These are phyloP conservation scores for Ogataea minuta DNA, from an alignment of 805 yeast species.

Conservation along the genomic window DNA sequence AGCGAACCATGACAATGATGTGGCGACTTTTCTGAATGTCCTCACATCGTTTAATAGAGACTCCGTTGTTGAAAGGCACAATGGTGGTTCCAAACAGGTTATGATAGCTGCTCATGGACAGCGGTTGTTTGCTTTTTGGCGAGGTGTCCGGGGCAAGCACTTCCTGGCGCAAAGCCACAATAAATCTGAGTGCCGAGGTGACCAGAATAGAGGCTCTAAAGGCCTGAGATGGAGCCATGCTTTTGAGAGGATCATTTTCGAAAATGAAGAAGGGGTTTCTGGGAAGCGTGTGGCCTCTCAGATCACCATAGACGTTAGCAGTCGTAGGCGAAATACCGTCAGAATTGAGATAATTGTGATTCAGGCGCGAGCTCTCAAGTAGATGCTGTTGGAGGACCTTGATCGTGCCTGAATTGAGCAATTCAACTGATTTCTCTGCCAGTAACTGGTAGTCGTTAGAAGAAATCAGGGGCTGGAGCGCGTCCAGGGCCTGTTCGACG, in stretches of 20 bases:
- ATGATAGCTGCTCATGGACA: conserved; percentile 67
- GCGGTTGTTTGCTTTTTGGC: conserved; percentile 47
- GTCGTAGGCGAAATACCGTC: conserved; percentile 45
- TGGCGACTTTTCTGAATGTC: conserved; percentile 42
- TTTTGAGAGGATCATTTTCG: conserved; percentile 70
- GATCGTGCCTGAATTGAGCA: conserved; percentile 43
- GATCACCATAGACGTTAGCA: conserved; percentile 61
- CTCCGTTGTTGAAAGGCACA: conserved; percentile 42
- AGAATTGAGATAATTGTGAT: conserved; percentile 54
- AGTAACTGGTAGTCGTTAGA: conserved; percentile 49
- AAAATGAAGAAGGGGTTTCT: conserved; percentile 73
- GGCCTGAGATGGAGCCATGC: conserved; percentile 57
- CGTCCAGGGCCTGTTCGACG: conserved; percentile 48
- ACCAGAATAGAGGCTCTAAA: conserved; percentile 67
- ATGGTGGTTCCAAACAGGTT: conserved; percentile 72
- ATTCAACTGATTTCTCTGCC: conserved; percentile 42
- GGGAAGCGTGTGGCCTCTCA: conserved; percentile 67
- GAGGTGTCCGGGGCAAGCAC: conserved; percentile 57
- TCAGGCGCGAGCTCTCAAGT: conserved; percentile 40
- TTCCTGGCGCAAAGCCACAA: conserved; percentile 54
- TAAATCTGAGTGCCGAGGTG: conserved; percentile 64
- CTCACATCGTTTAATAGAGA: conserved; percentile 37
- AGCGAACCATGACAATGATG: conserved; percentile 47
- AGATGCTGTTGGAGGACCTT: conserved; percentile 54
- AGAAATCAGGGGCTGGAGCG: conserved; percentile 59